Percentiles rank a stretch among this genome's conserved stretches.
These are phyloP conservation scores for Cordyceps cicadae DNA, from an alignment of 2,329 filamentous ascomycete genomes.

Conservation along the genomic window DNA sequence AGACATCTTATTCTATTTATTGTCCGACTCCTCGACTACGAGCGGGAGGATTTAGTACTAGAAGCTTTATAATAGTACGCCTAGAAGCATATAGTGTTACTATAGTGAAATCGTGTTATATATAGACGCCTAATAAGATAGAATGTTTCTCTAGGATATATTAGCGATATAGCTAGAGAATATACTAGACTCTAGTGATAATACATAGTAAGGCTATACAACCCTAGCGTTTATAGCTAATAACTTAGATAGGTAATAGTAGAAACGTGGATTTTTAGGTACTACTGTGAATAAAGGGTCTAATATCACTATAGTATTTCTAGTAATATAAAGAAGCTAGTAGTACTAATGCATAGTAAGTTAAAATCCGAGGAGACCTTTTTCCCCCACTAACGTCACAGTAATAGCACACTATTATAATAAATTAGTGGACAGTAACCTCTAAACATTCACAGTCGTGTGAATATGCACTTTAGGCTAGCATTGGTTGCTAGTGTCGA, in stretches of 20 bases:
- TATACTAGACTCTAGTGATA: neutral
- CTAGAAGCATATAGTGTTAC: neutral
- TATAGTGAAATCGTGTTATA: neutral
- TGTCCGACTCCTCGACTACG: neutral
- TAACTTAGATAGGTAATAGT: too few species aligned
- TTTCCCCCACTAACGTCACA: neutral
- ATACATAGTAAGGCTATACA: too few species aligned
- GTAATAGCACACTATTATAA: neutral
- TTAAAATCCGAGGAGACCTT: too few species aligned
- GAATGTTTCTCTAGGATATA: neutral
- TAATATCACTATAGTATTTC: neutral
- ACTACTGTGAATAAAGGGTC: conserved; percentile 5
- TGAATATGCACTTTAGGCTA: neutral
- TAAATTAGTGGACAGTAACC: neutral
- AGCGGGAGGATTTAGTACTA: conserved; percentile 1
- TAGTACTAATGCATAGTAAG: too few species aligned
- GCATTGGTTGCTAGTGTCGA: neutral
- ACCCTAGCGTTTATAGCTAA: too few species aligned
- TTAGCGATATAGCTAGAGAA: conserved; percentile 1
- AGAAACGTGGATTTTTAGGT: neutral
- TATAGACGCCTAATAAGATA: neutral
- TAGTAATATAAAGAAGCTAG: neutral
- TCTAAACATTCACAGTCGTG: neutral
- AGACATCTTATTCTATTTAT: neutral
- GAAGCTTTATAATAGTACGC: neutral